A percentile compares a stretch with the other conserved stretches of the same genome.
Evolutionary conservation across 441 rosid genomes (phyloP).

Genomic region (Jatropha multifida): DNA sequence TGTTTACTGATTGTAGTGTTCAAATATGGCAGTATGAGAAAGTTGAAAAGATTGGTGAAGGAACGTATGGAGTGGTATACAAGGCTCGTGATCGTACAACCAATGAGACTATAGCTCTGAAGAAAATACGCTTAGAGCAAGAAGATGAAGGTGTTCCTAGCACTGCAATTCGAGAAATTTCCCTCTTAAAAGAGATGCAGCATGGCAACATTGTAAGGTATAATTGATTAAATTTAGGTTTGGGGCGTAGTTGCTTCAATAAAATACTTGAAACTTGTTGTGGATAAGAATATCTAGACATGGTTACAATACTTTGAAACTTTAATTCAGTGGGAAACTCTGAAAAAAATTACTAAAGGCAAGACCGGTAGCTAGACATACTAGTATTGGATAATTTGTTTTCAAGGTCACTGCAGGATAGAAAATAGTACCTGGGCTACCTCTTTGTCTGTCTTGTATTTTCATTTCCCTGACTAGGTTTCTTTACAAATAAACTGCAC

Average conservation of each 20-base stretch:
- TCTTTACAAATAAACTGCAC: background rate
- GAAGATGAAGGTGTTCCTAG: constrained; percentile 95
- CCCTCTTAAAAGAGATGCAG: constrained; percentile 92
- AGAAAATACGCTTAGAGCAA: constrained; percentile 67
- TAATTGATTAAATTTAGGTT: background rate
- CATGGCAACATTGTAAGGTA: constrained; percentile 91
- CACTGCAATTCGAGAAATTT: constrained; percentile 87
- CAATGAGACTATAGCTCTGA: constrained; percentile 80
- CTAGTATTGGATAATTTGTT: background rate
- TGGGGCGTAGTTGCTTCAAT: background rate
- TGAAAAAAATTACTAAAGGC: background rate
- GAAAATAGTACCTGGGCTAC: background rate
- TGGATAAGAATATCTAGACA: background rate
- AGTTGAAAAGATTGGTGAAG: constrained; percentile 98
- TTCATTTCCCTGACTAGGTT: background rate
- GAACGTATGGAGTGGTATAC: constrained; percentile 95
- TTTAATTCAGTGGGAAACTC: background rate
- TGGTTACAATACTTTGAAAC: background rate
- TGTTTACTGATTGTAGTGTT: constrained; percentile 3
- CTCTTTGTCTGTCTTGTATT: background rate
- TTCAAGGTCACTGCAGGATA: background rate
- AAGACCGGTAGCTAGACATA: background rate
- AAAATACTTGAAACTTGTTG: background rate
- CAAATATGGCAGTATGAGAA: constrained; percentile 74
- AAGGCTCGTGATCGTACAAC: constrained; percentile 89